Evolutionary conservation across 305 asterid genomes (phyloP), one percentile per base, ranked within the genome.

Genomic region (Ilex paraguariensis): DNA sequence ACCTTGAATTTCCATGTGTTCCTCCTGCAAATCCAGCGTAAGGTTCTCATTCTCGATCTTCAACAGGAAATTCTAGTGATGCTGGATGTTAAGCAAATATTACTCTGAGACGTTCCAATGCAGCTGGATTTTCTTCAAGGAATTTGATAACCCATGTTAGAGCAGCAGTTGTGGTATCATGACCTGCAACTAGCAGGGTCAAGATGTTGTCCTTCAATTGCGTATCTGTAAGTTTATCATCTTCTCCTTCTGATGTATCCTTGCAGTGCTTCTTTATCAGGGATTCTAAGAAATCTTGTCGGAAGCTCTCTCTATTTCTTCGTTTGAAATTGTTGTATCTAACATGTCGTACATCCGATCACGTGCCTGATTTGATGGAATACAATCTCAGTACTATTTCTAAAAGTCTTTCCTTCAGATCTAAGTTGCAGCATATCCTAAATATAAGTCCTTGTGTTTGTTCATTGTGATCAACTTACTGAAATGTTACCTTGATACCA

Each of bases 91-190:
- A 31, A 40, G 33, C 16, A 31, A 17, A 54, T 63, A 67, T 76
- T 86, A 89, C 95, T 70, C 93, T 76, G 60, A 89, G 75, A 56
- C 73, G 76, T 72, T 89, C 84, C 77, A 89, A 70, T 45, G 73
- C 93, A 39, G 56, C 75, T 53, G 87, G 91, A 56, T 86, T 89
- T 77, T 86, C 91, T 72, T 72, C 93, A 21, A 84, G 89, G 66
- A 78, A 87, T 66, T 89, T 87, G 78, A 86, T 65, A 32, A 84
- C 78, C 93, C 96, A 89, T 53, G 96, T 86, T 54, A 89, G 75
- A 55, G 80, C 95, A 66, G 96, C 96, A 55, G 96, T 86, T 11
- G 96, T 89, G 65, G 96, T 86, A 68, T 89, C 95, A 67, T 86
- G 96, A 31, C 96, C 96, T 28, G 96, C 96, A 73, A 86, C 87